These are phyloP conservation scores for Nitzschia sp. DNA, from an alignment of 108 stramenopile species.

Conservation along the genomic window DNA sequence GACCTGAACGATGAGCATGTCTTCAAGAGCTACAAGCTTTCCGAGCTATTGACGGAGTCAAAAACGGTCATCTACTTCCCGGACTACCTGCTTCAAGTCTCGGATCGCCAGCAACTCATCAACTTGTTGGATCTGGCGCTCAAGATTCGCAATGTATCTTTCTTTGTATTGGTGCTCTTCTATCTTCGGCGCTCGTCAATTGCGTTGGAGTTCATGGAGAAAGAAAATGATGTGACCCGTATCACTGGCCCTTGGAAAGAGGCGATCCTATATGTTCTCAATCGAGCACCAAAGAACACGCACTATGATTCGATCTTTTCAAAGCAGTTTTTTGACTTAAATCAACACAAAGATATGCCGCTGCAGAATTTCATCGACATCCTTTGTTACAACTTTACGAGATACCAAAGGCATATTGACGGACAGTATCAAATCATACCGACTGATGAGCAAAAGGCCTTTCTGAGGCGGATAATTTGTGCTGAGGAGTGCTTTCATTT, in stretches of 20 bases:
- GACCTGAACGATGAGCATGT: constrained; percentile 34
- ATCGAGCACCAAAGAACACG: constrained; percentile 6
- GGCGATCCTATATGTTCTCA: constrained; percentile 34
- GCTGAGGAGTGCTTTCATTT: constrained; percentile 35
- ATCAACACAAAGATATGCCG: constrained; percentile 22
- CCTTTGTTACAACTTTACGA: constrained; percentile 29
- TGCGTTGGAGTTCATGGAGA: constrained; percentile 29
- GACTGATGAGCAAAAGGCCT: constrained; percentile 27
- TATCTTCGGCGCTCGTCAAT: constrained; percentile 29
- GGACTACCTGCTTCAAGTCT: constrained; percentile 38
- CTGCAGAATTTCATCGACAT: constrained; percentile 27
- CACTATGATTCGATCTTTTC: constrained; percentile 34
- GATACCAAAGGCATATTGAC: constrained; percentile 32
- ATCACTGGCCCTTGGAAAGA: constrained; percentile 38
- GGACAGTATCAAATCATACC: constrained; percentile 36
- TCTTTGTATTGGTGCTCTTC: constrained; percentile 35
- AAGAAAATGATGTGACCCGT: constrained; percentile 15
- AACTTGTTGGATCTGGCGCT: constrained; percentile 33
- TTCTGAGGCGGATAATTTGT: constrained; percentile 34
- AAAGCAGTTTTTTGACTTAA: constrained; percentile 35
- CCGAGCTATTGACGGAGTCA: constrained; percentile 36
- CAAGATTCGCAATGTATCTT: constrained; percentile 32
- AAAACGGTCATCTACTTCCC: constrained; percentile 39
- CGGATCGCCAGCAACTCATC: constrained; percentile 32
- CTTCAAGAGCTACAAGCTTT: constrained; percentile 34